Base-by-base conservation (phyloP, 305 asterid genomes). In the Rubia balearica region DNA sequence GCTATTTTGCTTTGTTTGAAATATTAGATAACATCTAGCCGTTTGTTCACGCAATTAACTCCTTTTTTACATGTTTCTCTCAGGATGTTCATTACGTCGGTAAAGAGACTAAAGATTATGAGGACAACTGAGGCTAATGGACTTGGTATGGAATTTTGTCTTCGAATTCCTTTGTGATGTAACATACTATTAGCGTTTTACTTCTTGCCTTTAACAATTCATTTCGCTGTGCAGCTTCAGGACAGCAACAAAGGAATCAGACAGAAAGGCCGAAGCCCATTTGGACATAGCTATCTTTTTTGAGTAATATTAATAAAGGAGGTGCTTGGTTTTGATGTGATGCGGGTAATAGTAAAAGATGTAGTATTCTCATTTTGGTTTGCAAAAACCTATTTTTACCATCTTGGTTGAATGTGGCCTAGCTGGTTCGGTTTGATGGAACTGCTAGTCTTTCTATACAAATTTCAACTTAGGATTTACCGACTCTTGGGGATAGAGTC, bases 41-140 rank as follows among this genome's bases (percentile, higher is more conserved):
- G 6, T 33, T 17, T 59, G 53, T 70, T 70, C 71, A 51, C 45
- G 36, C 55, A 45, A 67, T 78, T 55, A 72, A 65, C 38, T 60
- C 41, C 33, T 68, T 60, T 48, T 83, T 65, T 27, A 64, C 43
- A 68, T 42, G 40, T 61, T 49, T 64, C 74, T 74, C 45, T 72
- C 86, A 90, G 97, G 83, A 87, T 90, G 87, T 90, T 90, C 75
- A 71, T 86, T 72, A 79, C 79, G 77, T 87, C 96, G 2, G 89
- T 83, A 75, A 89, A 82, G 85, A 86, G 94, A 76, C 90, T 90
- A 33, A 82, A 90, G 68, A 88, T 90, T 80, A 89, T 82, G 94
- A 88, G 84, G 80, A 83, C 87, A 61, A 76, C 88, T 14, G 90
- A 84, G 61, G 92, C 89, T 73, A 87, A 89, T 76, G 97, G 93